Conservation (phyloP, 2,329 filamentous ascomycete species). For the Erysiphe pulchra region DNA sequence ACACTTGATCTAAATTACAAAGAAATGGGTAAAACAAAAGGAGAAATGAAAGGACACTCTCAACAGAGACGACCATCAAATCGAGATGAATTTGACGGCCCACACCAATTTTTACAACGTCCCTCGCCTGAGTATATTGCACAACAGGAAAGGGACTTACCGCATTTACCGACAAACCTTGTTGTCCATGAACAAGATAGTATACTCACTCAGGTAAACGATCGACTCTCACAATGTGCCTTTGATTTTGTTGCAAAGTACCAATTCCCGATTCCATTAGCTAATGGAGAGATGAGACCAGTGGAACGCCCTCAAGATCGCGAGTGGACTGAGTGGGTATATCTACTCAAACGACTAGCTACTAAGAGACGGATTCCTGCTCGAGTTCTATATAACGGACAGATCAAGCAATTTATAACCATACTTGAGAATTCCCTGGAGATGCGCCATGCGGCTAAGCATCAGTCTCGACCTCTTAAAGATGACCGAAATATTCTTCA, state of each 20-base stretch:
- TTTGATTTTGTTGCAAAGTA: constrained; percentile 83
- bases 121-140: constrained; percentile 46
- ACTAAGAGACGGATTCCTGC: constrained; percentile 71
- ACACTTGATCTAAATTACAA: constrained; percentile 25
- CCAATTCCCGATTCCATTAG: constrained; percentile 67
- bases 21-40: constrained; percentile 19
- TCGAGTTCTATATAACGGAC: constrained; percentile 61
- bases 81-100: constrained; percentile 72
- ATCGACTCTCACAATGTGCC: constrained; percentile 60
- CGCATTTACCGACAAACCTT: constrained; percentile 59
- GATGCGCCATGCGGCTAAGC: constrained; percentile 65
- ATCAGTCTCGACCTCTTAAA: constrained; percentile 60
- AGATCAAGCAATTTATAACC: constrained; percentile 79
- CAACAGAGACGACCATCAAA: constrained; percentile 49
- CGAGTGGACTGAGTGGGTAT: constrained; percentile 85
- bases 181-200: constrained; percentile 65
- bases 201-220: constrained; percentile 58
- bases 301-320: constrained; percentile 50
- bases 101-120: constrained; percentile 54
- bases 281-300: constrained; percentile 43
- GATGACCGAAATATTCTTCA: constrained; percentile 76
- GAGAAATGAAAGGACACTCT: constrained; percentile 18
- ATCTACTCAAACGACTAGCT: constrained; percentile 60
- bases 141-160: constrained; percentile 55
- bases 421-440: constrained; percentile 72